Percentiles rank a stretch among this genome's conserved stretches.
Conservation (phyloP, 768 basidiomycete genomes). For the Melanogaster broomeanus region DNA sequence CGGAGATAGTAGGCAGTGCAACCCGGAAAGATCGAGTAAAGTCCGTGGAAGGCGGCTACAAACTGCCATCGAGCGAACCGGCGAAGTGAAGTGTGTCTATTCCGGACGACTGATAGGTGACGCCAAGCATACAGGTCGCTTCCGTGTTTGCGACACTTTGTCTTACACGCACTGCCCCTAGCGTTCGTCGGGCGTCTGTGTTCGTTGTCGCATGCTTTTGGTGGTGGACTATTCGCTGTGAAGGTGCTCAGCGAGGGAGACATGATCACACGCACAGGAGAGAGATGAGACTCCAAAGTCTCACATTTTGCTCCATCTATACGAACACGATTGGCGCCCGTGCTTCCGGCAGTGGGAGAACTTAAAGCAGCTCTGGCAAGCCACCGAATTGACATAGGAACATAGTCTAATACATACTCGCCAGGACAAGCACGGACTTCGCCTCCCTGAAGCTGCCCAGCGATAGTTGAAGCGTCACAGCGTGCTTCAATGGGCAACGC, state of each 20-base stretch:
- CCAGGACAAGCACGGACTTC: conserved; percentile 12
- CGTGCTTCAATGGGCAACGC: conserved; percentile 18
- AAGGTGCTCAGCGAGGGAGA: conserved; percentile 11
- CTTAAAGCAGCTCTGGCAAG: conserved; percentile 15
- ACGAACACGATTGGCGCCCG: conserved; percentile 6
- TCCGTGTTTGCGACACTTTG: conserved; percentile 42
- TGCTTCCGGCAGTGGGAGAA: conserved; percentile 11
- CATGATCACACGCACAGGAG: conserved; percentile 9
- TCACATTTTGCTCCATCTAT: conserved; percentile 8
- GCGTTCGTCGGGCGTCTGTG: conserved; percentile 2
- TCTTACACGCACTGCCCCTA: conserved; percentile 32
- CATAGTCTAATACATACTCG: not conserved
- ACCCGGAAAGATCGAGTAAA: conserved; percentile 46
- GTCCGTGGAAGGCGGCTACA: conserved; percentile 49
- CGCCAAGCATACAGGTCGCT: conserved; percentile 25
- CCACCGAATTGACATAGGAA: not conserved
- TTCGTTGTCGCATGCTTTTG: not conserved
- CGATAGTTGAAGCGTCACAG: conserved; percentile 23
- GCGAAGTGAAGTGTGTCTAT: conserved; percentile 34
- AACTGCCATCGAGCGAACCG: conserved; percentile 42
- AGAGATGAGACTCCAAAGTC: conserved; percentile 18
- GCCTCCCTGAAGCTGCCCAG: conserved; percentile 9
- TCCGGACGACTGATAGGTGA: not conserved
- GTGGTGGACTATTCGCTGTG: conserved; percentile 16
- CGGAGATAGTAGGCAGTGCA: conserved; percentile 47